Evolutionary conservation across 441 rosid genomes (phyloP).

Genomic region (Pelargonium myrrhifolium): DNA sequence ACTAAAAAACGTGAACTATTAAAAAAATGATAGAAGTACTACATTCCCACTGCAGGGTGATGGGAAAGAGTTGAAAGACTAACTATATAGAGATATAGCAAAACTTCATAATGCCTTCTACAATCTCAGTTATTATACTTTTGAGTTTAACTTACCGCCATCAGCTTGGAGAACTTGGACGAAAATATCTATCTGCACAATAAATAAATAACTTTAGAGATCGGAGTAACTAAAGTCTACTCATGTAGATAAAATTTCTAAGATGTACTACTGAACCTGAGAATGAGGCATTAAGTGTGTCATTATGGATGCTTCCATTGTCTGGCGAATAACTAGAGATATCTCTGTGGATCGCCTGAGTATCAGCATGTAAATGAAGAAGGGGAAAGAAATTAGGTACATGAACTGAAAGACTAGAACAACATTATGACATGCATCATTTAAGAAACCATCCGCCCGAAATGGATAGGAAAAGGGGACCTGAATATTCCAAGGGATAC

Average conservation of each 20-base stretch:
- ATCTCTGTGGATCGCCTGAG: constrained; percentile 86
- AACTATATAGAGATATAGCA: neutral
- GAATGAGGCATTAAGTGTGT: constrained; percentile 83
- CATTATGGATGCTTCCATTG: constrained; percentile 83
- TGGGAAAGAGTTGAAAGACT: no score
- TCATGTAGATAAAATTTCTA: neutral
- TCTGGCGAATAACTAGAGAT: constrained; percentile 84
- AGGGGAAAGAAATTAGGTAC: no score
- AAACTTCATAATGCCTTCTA: neutral
- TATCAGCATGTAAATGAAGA: constrained; percentile 7
- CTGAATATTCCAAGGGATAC: no score
- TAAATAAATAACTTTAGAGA: constrained; percentile 9
- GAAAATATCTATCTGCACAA: constrained; percentile 78
- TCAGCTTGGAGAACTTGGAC: constrained; percentile 97
- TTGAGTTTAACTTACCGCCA: constrained; percentile 52
- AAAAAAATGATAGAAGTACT: no score
- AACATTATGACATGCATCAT: no score
- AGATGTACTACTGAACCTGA: constrained; percentile 46
- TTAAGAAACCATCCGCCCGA: no score
- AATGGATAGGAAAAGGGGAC: no score
- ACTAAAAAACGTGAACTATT: no score
- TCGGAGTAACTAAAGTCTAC: neutral
- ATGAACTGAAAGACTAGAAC: no score
- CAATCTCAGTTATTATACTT: neutral
- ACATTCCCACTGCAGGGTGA: no score